A percentile compares a stretch with the other conserved stretches of the same genome.
phyloP scores from a whole-genome alignment of 345 rosid genomes.

The Gossypium arboreum region DNA sequence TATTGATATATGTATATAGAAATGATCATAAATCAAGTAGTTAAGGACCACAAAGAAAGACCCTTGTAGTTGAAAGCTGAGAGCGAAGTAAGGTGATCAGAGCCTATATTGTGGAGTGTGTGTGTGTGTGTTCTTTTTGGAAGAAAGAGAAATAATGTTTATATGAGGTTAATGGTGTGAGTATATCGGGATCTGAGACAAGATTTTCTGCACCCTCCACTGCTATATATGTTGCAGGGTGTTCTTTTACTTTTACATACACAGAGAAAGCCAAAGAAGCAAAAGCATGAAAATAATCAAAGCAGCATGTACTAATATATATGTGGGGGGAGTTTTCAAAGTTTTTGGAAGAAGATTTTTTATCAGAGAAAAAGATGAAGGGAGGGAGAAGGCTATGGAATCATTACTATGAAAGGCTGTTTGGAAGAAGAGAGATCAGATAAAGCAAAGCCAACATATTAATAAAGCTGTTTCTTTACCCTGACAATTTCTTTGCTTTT shows the following conservation, averaged over 20 bases:
- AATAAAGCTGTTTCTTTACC: slow-evolving; percentile 28
- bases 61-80: slow-evolving; percentile 12
- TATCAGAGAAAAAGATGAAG: neutral
- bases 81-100: neutral
- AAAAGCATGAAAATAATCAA: slow-evolving; percentile 20
- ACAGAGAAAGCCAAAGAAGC: slow-evolving; percentile 14
- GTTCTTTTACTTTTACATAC: slow-evolving; percentile 8
- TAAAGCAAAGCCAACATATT: slow-evolving; percentile 14
- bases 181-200: slow-evolving; percentile 49
- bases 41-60: slow-evolving; percentile 27
- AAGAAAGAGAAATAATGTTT: slow-evolving; percentile 5
- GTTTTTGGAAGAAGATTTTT: slow-evolving; percentile 1
- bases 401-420: slow-evolving; percentile 34
- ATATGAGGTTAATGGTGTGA: slow-evolving; percentile 26
- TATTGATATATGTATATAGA: neutral
- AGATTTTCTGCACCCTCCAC: slow-evolving; percentile 39
- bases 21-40: neutral
- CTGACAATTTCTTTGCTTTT: slow-evolving; percentile 27
- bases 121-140: slow-evolving; percentile 7
- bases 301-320: neutral
- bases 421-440: slow-evolving; percentile 23
- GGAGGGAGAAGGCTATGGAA: slow-evolving; percentile 25
- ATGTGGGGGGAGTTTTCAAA: neutral
- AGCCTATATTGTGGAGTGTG: no score
- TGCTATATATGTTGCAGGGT: slow-evolving; percentile 28